phyloP scores from a whole-genome alignment of 2,329 filamentous ascomycete species.

The Bertia moriformis region DNA sequence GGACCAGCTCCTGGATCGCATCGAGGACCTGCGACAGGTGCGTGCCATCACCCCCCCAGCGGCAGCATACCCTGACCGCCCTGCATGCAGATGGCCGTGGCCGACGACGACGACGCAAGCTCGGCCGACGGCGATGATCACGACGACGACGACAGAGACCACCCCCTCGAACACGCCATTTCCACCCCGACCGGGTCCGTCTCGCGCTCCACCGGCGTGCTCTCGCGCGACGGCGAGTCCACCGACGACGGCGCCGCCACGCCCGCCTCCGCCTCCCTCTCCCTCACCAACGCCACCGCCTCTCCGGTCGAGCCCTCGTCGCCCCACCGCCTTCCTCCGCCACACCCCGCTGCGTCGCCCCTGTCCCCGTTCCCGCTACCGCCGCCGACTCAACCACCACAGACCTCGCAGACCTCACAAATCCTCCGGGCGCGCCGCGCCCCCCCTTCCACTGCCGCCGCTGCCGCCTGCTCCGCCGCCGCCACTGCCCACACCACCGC shows the following conservation, averaged over 20 bases:
- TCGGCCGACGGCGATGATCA: slow-evolving; percentile 23
- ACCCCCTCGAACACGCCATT: too few species aligned
- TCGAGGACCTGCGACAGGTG: slow-evolving; percentile 59
- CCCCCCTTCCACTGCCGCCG: slow-evolving; percentile 3
- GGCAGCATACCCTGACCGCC: slow-evolving; percentile 12
- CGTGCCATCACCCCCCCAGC: slow-evolving; percentile 15
- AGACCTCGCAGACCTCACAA: slow-evolving; percentile 12
- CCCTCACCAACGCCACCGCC: background rate
- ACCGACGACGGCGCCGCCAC: background rate
- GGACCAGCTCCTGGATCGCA: slow-evolving; percentile 47
- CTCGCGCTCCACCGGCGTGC: background rate
- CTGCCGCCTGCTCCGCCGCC: slow-evolving; percentile 3
- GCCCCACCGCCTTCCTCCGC: too few species aligned
- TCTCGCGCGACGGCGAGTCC: background rate
- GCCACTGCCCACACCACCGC: slow-evolving; percentile 15
- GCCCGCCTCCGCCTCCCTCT: background rate
- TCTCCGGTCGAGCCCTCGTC: too few species aligned
- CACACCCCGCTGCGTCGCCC: too few species aligned
- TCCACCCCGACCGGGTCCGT: slow-evolving; percentile 10
- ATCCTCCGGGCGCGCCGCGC: slow-evolving; percentile 14
- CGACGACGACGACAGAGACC: too few species aligned
- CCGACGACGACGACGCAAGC: slow-evolving; percentile 20
- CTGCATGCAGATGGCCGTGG: slow-evolving; percentile 7
- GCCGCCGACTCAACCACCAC: slow-evolving; percentile 2
- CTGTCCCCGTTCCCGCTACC: too few species aligned